Evolutionary conservation across 2,329 filamentous ascomycete species (phyloP).

Genomic region (Xylaria sp.): DNA sequence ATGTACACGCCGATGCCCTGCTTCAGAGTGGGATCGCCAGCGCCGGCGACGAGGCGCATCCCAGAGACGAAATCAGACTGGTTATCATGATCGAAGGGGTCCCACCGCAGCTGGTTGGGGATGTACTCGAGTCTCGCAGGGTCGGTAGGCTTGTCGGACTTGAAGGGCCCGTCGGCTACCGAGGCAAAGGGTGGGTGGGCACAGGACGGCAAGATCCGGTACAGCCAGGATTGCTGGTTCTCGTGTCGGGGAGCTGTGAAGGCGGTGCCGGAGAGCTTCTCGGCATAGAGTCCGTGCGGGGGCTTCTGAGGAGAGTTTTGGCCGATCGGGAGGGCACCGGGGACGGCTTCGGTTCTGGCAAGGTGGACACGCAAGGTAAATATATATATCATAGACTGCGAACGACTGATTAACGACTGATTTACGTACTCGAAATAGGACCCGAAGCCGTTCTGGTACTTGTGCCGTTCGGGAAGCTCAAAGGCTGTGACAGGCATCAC

Average conservation of each 20-base stretch:
- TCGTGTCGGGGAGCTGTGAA: conserved; percentile 68
- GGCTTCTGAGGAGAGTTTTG: conserved; percentile 78
- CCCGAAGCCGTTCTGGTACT: conserved; percentile 75
- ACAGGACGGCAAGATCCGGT: conserved; percentile 66
- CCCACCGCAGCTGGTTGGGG: conserved; percentile 87
- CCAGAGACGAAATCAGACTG: conserved; percentile 58
- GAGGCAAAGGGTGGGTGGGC: conserved; percentile 56
- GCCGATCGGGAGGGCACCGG: conserved; percentile 72
- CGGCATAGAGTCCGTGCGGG: conserved; percentile 74
- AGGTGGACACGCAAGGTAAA: conserved; percentile 7
- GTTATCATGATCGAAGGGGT: conserved; percentile 78
- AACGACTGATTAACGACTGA: no score
- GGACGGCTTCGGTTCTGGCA: conserved; percentile 66
- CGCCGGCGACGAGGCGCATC: conserved; percentile 73
- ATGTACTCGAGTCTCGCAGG: conserved; percentile 73
- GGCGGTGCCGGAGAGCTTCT: conserved; percentile 70
- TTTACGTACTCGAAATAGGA: conserved; percentile 73
- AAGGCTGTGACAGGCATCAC: conserved; percentile 52
- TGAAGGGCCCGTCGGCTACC: conserved; percentile 54
- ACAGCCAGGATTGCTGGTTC: conserved; percentile 70
- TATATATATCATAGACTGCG: no score
- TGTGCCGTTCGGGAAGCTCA: conserved; percentile 59
- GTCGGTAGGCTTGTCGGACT: conserved; percentile 58
- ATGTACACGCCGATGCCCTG: conserved; percentile 76
- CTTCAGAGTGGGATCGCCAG: conserved; percentile 79